Conservation (phyloP, 352 stramenopile species). For the Nothophytophthora sp. region DNA sequence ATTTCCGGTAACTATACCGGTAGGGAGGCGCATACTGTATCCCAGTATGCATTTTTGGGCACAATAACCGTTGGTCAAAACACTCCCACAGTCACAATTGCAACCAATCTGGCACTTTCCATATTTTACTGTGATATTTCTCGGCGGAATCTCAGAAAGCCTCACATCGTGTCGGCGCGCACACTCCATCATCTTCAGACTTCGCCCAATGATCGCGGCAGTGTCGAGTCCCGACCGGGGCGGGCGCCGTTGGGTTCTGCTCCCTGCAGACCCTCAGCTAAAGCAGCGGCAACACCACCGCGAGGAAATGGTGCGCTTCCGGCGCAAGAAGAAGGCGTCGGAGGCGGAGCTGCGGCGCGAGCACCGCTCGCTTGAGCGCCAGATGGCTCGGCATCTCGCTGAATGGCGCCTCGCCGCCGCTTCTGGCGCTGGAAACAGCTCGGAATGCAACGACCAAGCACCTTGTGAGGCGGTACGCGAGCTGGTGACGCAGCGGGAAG, state of each 20-base stretch:
- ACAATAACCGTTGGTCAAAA: no score
- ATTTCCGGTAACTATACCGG: no score
- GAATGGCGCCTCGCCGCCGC: not conserved
- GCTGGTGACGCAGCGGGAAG: conserved; percentile 23
- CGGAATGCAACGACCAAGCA: not conserved
- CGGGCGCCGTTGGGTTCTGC: conserved; percentile 7
- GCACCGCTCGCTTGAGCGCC: not conserved
- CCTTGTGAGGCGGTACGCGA: no score
- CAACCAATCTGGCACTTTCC: no score
- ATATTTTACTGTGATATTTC: no score
- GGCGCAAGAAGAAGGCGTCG: conserved; percentile 5
- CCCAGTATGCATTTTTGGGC: no score
- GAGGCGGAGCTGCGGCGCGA: conserved; percentile 4
- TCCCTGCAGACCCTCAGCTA: not conserved
- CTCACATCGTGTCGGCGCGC: no score
- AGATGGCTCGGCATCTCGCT: not conserved
- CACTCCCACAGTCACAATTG: no score
- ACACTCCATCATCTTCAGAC: no score
- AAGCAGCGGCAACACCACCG: conserved; percentile 13
- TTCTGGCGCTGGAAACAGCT: not conserved
- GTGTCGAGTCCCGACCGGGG: not conserved
- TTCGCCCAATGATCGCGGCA: no score
- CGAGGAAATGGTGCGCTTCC: conserved; percentile 20
- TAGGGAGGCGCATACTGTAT: no score
- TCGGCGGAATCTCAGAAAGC: no score